Evolutionary conservation across 2,329 filamentous ascomycete genomes (phyloP).

Genomic region (Alternaria metachromatica): DNA sequence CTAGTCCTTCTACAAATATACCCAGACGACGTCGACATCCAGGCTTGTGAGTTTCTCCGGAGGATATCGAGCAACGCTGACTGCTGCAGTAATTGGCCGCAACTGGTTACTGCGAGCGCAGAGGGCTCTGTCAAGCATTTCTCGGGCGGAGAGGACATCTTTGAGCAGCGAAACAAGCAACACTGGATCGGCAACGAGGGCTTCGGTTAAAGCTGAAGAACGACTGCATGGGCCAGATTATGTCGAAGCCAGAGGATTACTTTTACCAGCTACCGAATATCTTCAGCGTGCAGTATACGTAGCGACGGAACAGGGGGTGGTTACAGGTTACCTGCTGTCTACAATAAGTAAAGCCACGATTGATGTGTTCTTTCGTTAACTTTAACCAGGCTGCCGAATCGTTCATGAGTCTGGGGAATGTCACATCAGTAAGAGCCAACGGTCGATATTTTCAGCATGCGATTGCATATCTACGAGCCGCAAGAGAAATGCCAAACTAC

Average conservation of each 20-base stretch:
- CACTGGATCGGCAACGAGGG: slow-evolving; percentile 22
- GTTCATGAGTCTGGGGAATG: slow-evolving; percentile 61
- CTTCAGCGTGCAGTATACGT: slow-evolving; percentile 55
- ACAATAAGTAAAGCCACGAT: slow-evolving; percentile 40
- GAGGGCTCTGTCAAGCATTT: slow-evolving; percentile 56
- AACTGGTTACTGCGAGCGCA: slow-evolving; percentile 62
- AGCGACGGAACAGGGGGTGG: slow-evolving; percentile 47
- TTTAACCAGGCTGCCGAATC: slow-evolving; percentile 54
- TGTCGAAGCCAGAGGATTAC: slow-evolving; percentile 59
- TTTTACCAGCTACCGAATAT: slow-evolving; percentile 61
- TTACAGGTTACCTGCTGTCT: slow-evolving; percentile 54
- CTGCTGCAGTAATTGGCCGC: slow-evolving; percentile 54
- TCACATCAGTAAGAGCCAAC: slow-evolving; percentile 54
- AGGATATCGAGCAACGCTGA: not conserved
- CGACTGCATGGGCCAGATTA: slow-evolving; percentile 53
- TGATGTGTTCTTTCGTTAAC: slow-evolving; percentile 9
- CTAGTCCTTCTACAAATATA: slow-evolving; percentile 54
- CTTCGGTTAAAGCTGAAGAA: not conserved
- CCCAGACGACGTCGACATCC: slow-evolving; percentile 52
- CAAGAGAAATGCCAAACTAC: slow-evolving; percentile 52
- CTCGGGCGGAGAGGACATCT: slow-evolving; percentile 52
- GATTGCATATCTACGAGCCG: slow-evolving; percentile 54
- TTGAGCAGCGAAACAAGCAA: slow-evolving; percentile 47
- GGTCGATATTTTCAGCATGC: slow-evolving; percentile 56
- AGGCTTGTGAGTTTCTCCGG: slow-evolving; percentile 47